Conservation (phyloP, 2,329 filamentous ascomycete genomes). For the Nannizzia gypsea region DNA sequence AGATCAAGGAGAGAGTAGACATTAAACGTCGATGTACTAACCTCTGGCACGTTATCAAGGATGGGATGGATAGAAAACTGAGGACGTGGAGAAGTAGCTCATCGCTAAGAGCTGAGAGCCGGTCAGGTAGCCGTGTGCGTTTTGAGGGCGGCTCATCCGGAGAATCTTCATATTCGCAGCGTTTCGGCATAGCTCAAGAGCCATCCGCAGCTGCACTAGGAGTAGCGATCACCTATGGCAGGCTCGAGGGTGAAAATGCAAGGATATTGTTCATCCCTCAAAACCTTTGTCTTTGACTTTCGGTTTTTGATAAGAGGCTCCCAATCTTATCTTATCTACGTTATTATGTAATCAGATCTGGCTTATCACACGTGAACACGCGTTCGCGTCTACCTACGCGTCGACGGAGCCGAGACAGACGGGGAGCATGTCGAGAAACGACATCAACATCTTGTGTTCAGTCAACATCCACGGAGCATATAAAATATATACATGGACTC, state of each 20-base stretch:
- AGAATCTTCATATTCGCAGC: conserved; percentile 4
- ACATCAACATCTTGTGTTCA: neutral
- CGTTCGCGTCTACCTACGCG: neutral
- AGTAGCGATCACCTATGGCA: neutral
- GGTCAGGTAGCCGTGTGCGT: conserved; percentile 36
- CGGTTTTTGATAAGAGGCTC: neutral
- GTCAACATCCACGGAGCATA: neutral
- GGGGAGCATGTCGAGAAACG: neutral
- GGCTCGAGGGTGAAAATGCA: too few species aligned
- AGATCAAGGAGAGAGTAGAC: neutral
- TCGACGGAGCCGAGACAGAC: neutral
- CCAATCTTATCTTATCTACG: conserved; percentile 5
- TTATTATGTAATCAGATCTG: neutral
- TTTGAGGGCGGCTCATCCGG: conserved; percentile 10
- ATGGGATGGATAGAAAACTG: conserved; percentile 57
- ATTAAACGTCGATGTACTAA: conserved; percentile 21
- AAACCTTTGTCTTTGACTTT: neutral
- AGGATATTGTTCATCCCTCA: neutral
- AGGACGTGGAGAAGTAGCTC: conserved; percentile 79
- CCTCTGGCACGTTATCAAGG: conserved; percentile 55
- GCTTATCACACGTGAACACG: neutral
- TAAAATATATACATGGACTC: neutral
- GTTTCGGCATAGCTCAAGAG: conserved; percentile 12
- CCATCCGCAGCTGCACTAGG: neutral
- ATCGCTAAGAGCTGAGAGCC: conserved; percentile 64